Evolutionary conservation across 2,329 filamentous ascomycete genomes (phyloP).

Genomic region (Aspergillus nomiae): DNA sequence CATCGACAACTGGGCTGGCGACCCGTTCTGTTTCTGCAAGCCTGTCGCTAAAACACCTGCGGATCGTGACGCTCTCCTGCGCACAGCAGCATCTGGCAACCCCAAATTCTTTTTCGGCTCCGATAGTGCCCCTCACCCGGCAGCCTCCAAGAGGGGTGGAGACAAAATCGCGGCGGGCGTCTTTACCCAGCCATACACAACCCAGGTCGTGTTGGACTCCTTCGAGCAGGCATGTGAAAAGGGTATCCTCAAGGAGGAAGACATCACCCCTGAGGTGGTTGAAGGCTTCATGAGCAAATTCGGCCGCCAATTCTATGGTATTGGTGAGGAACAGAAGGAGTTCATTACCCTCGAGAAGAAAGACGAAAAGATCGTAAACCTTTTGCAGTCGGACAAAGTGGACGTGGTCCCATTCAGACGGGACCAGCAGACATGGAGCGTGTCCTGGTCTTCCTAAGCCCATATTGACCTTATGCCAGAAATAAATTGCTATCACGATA

Average conservation of each 20-base stretch:
- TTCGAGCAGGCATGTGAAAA: conserved; percentile 58
- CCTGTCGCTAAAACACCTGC: conserved; percentile 71
- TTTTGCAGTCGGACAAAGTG: conserved; percentile 57
- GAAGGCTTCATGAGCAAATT: conserved; percentile 61
- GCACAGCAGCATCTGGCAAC: conserved; percentile 57
- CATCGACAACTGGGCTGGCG: conserved; percentile 71
- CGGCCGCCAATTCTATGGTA: conserved; percentile 61
- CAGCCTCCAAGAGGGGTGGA: conserved; percentile 57
- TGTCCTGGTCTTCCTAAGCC: conserved; percentile 33
- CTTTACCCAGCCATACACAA: conserved; percentile 63
- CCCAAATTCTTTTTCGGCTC: conserved; percentile 69
- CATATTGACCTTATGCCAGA: neutral
- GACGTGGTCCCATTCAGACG: conserved; percentile 68
- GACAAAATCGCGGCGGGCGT: conserved; percentile 58
- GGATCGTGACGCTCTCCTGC: conserved; percentile 72
- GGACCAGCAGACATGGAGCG: conserved; percentile 55
- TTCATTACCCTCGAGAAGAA: conserved; percentile 61
- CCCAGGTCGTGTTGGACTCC: conserved; percentile 61
- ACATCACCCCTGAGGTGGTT: conserved; percentile 57
- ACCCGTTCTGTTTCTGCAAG: conserved; percentile 80
- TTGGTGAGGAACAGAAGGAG: conserved; percentile 48
- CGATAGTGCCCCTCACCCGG: conserved; percentile 71
- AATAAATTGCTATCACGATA: neutral
- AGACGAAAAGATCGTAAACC: conserved; percentile 57
- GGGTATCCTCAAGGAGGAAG: conserved; percentile 55